Evolutionary conservation across 202 grass and related monocot species (phyloP).

Genomic region (Brachypodium distachyon): DNA sequence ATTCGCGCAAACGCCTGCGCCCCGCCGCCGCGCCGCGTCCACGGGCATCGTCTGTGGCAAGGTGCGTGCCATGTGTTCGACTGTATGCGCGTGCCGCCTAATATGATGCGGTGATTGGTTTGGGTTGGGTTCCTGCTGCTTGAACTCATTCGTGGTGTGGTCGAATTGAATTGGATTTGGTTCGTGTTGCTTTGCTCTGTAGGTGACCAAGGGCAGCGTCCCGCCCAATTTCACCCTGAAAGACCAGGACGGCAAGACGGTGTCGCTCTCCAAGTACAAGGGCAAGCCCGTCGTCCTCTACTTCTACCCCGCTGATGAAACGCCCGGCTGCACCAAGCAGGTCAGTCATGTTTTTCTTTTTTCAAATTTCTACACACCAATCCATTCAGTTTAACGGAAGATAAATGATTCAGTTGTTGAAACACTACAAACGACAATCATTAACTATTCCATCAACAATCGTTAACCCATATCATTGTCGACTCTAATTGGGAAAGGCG

Average conservation of each 20-base stretch:
- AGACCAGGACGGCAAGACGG: constrained; percentile 74
- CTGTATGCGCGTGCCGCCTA: too few species aligned
- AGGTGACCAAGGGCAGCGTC: constrained; percentile 67
- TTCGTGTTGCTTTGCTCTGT: not conserved
- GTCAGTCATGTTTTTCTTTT: not conserved
- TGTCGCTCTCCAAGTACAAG: constrained; percentile 86
- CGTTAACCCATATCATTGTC: too few species aligned
- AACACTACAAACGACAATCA: too few species aligned
- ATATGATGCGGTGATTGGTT: too few species aligned
- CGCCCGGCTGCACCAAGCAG: constrained; percentile 93
- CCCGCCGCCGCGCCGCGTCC: constrained; percentile 16
- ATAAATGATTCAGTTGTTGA: too few species aligned
- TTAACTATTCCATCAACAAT: too few species aligned
- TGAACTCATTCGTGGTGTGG: too few species aligned
- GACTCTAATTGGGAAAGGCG: too few species aligned
- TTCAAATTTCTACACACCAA: not conserved
- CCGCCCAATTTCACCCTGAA: constrained; percentile 72
- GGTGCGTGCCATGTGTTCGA: not conserved
- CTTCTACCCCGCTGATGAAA: constrained; percentile 95
- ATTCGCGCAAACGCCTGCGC: not conserved
- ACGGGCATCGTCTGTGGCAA: constrained; percentile 36
- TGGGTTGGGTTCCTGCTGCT: too few species aligned
- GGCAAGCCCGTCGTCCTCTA: constrained; percentile 83
- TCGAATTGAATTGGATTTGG: not conserved
- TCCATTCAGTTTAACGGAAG: too few species aligned